Percentiles rank a stretch among this genome's conserved stretches.
These are phyloP conservation scores for Penicillium simplicissimum DNA, from an alignment of 495 filamentous ascomycete genomes.

Conservation along the genomic window DNA sequence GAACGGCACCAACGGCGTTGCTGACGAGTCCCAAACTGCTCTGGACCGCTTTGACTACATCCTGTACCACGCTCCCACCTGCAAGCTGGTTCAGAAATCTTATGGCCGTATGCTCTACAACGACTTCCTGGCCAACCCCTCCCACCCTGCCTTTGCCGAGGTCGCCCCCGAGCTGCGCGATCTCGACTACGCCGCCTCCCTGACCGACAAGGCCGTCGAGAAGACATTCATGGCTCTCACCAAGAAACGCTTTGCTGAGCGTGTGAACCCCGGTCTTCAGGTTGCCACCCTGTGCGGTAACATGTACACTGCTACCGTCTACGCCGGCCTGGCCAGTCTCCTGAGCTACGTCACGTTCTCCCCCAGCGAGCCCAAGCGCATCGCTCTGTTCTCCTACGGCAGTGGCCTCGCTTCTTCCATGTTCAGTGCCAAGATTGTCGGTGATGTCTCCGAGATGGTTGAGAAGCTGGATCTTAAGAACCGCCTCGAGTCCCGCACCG, in stretches of 20 bases:
- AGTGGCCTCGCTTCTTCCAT: slow-evolving; percentile 87
- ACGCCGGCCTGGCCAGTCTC: slow-evolving; percentile 77
- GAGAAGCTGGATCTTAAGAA: slow-evolving; percentile 79
- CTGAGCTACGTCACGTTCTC: slow-evolving; percentile 71
- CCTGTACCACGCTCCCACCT: slow-evolving; percentile 93
- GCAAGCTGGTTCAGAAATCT: slow-evolving; percentile 95
- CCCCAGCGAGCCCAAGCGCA: slow-evolving; percentile 75
- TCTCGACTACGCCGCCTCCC: slow-evolving; percentile 79
- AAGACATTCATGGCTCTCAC: slow-evolving; percentile 94
- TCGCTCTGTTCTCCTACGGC: slow-evolving; percentile 94
- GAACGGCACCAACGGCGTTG: slow-evolving; percentile 63
- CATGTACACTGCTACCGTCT: slow-evolving; percentile 98
- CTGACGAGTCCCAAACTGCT: slow-evolving; percentile 59
- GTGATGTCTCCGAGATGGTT: slow-evolving; percentile 71
- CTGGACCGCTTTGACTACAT: slow-evolving; percentile 96
- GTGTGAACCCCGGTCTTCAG: slow-evolving; percentile 80
- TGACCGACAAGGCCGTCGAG: slow-evolving; percentile 92
- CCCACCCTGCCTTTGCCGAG: slow-evolving; percentile 75
- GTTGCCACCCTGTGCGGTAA: slow-evolving; percentile 95
- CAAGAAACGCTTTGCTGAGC: slow-evolving; percentile 93
- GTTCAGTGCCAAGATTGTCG: slow-evolving; percentile 83
- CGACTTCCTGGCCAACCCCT: slow-evolving; percentile 82
- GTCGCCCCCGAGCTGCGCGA: slow-evolving; percentile 84
- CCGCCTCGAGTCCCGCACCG: slow-evolving; percentile 68
- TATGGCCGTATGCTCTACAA: slow-evolving; percentile 96